These are phyloP conservation scores for Pogostemon cablin DNA, from an alignment of 257 asterid genomes.

Conservation along the genomic window DNA sequence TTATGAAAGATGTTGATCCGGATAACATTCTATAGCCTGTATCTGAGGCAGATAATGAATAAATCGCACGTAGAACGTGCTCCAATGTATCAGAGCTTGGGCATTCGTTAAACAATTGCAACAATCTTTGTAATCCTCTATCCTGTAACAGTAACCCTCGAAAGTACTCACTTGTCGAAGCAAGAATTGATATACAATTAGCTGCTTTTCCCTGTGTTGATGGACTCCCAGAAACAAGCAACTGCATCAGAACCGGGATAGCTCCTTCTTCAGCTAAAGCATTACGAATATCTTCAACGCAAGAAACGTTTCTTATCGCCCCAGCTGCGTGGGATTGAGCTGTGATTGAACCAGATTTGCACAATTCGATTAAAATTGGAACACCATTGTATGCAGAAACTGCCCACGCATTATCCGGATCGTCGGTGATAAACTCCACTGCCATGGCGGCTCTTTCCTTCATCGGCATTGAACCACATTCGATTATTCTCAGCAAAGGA, in stretches of 20 bases:
- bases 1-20: constrained; percentile 58
- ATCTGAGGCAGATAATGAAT: constrained; percentile 71
- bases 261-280: constrained; percentile 85
- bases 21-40: constrained; percentile 61
- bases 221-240: constrained; percentile 64
- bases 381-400: constrained; percentile 87
- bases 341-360: constrained; percentile 68
- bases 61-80: constrained; percentile 75
- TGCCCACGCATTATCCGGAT: constrained; percentile 90
- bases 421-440: constrained; percentile 72
- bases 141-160: constrained; percentile 62
- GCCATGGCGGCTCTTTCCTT: constrained; percentile 86
- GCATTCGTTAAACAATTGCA: constrained; percentile 64
- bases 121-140: constrained; percentile 61
- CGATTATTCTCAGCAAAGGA: constrained; percentile 69
- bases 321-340: constrained; percentile 84
- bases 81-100: constrained; percentile 65
- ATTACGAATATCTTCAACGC: constrained; percentile 65
- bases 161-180: constrained; percentile 67
- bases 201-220: constrained; percentile 75
- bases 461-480: constrained; percentile 59
- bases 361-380: constrained; percentile 59
- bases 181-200: constrained; percentile 69
- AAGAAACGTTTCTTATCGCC: constrained; percentile 63
- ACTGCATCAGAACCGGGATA: constrained; percentile 62